phyloP scores from a whole-genome alignment of 2,329 filamentous ascomycete genomes.

The Fusarium oligoseptatum region DNA sequence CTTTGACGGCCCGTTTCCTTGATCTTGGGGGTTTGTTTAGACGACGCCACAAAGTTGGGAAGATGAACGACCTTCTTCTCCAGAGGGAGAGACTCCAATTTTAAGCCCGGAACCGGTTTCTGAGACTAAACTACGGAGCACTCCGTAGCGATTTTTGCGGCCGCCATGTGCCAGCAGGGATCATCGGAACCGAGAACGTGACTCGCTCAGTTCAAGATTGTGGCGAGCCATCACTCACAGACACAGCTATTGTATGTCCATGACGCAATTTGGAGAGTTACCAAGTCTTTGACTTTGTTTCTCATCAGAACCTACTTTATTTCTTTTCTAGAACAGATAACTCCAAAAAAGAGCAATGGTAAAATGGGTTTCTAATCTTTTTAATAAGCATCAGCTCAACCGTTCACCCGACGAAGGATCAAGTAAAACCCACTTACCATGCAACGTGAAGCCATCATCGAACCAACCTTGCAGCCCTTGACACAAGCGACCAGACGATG shows the following conservation, averaged over 20 bases:
- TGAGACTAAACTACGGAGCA: not conserved
- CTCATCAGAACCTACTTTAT: not conserved
- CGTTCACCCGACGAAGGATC: not conserved
- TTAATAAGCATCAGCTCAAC: not conserved
- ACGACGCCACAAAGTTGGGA: conserved; percentile 16
- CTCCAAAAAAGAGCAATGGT: not conserved
- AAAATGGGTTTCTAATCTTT: not conserved
- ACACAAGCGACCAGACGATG: not conserved
- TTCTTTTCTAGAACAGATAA: not conserved
- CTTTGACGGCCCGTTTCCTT: not conserved
- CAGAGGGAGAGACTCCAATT: not conserved
- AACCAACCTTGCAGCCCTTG: conserved; percentile 2
- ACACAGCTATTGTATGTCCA: no score
- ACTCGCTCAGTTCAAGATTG: not conserved
- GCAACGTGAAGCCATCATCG: not conserved
- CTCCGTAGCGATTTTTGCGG: not conserved
- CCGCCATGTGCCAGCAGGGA: conserved; percentile 6
- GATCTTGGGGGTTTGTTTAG: not conserved
- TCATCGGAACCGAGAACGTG: conserved; percentile 38
- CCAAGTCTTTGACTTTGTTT: not conserved
- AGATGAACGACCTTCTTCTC: not conserved
- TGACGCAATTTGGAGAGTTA: conserved; percentile 11
- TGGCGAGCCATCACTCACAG: not conserved
- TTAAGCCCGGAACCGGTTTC: conserved; percentile 2
- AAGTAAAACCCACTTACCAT: not conserved